These are phyloP conservation scores for Lathyrus sativus DNA, from an alignment of 306 rosid genomes.

Conservation along the genomic window DNA sequence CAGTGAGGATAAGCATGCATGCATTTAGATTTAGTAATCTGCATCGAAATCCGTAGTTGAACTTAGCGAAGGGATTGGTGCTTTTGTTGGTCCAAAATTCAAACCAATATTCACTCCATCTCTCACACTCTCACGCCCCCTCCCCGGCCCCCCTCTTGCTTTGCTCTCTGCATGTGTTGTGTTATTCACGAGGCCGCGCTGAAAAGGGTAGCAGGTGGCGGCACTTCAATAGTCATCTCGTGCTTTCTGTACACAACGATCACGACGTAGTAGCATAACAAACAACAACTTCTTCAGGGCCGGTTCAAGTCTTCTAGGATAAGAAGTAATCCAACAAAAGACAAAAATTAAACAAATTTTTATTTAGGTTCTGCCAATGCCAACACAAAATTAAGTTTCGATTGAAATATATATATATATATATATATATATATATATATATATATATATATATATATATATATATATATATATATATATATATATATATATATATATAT, in stretches of 20 bases:
- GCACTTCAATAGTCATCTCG: slow-evolving; percentile 29
- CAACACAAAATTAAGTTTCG: too few relatives aligned
- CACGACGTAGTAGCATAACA: neutral
- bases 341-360: too few relatives aligned
- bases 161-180: neutral
- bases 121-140: neutral
- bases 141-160: neutral
- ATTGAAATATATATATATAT: too few relatives aligned
- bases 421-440: too few relatives aligned
- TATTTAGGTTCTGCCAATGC: too few relatives aligned
- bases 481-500: too few relatives aligned
- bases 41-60: slow-evolving; percentile 46
- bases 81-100: slow-evolving; percentile 21
- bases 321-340: too few relatives aligned
- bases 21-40: slow-evolving; percentile 45
- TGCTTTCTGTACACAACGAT: neutral
- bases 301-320: too few relatives aligned
- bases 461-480: too few relatives aligned
- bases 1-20: slow-evolving; percentile 22
- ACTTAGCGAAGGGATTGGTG: slow-evolving; percentile 41
- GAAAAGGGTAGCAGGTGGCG: slow-evolving; percentile 34
- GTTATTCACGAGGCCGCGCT: slow-evolving; percentile 44
- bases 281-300: too few relatives aligned
- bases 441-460: too few relatives aligned
- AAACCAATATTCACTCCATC: neutral